Percentiles rank a stretch among this genome's conserved stretches.
Conservation (phyloP, 306 rosid species). For the Gastrolobium bilobum region DNA sequence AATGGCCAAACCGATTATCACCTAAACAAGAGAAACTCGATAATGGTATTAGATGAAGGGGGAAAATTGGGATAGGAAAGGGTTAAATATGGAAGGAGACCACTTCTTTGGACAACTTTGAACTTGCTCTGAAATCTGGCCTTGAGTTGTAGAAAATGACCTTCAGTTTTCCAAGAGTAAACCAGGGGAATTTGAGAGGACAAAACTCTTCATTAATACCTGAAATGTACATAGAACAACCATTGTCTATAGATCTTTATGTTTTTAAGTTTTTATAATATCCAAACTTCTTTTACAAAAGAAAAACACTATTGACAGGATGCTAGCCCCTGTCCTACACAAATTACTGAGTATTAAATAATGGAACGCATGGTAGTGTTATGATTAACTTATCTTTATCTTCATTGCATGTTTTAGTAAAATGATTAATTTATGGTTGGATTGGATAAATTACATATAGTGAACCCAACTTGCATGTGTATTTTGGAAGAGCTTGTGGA, state of each 20-base stretch:
- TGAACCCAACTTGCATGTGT: constrained; percentile 10
- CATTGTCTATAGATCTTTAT: not conserved
- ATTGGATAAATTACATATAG: constrained; percentile 26
- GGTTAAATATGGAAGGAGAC: constrained; percentile 3
- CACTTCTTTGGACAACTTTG: not conserved
- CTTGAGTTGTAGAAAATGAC: not conserved
- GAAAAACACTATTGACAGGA: not conserved
- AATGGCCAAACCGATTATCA: not conserved
- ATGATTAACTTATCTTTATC: constrained; percentile 1
- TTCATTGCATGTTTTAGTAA: not conserved
- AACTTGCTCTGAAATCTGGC: constrained; percentile 3
- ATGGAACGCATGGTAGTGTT: not conserved
- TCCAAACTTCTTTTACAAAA: not conserved
- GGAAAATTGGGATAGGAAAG: not conserved
- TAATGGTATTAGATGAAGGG: not conserved
- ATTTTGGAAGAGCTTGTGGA: constrained; percentile 25
- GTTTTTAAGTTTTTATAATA: constrained; percentile 1
- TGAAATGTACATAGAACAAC: not conserved
- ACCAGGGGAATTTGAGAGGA: not conserved
- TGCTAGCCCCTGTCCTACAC: not conserved
- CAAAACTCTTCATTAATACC: constrained; percentile 20
- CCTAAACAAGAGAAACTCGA: not conserved
- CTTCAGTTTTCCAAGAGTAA: constrained; percentile 30
- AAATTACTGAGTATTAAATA: not conserved
- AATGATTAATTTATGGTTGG: constrained; percentile 12